Base-by-base conservation (phyloP, 2,329 filamentous ascomycete genomes). In the Aspergillus brunneoviolaceus region DNA sequence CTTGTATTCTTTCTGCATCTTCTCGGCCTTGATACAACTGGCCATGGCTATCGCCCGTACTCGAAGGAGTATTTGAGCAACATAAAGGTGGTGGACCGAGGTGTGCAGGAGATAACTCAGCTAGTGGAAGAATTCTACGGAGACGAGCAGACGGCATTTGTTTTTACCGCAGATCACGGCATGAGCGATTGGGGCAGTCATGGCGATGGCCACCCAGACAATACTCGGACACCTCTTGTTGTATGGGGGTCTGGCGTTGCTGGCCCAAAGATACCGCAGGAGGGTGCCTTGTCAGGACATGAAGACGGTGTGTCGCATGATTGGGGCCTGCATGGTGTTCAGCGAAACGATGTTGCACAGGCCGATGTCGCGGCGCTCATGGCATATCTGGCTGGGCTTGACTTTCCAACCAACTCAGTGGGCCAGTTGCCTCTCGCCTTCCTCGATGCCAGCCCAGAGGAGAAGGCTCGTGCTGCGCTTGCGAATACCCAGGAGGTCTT, bases 151-250 rank as follows among this genome's bases (percentile, higher is more conserved):
- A 98, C 95, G 0, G 92, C 96, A 0, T 99, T 94, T 73, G 86
- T 99, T 16, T 99, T 99, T 73, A 99, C 96, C 1, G 95, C 95
- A 7, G 95, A 99, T 72, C 95, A 99, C 75, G 95, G 95, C 19
- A 99, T 99, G 95, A 98, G 92, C 71, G 95, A 99, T 76, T 97
- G 90, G 89, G 95, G 96, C n/a, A 98, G 93, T 68, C 96, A 99
- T 74, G 96, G 96, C 42, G 95, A 99, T 74, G 95, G 95, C 7
- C 93, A 99, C 76, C 95, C 95, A 0, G 91, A 99, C 75, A 99
- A 98, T 70, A 99, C 95, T 3, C 86, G 95, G 54, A 99, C 95
- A 0, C 95, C 95, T 0, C 80, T 99, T 33, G 91, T 99, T 66
- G 88, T 85, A 2, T 99, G 95, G 95, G 95, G 95, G 11, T 92